phyloP scores from a whole-genome alignment of 176 grass and related monocot species.

The Rhipidocladum racemiflorum region DNA sequence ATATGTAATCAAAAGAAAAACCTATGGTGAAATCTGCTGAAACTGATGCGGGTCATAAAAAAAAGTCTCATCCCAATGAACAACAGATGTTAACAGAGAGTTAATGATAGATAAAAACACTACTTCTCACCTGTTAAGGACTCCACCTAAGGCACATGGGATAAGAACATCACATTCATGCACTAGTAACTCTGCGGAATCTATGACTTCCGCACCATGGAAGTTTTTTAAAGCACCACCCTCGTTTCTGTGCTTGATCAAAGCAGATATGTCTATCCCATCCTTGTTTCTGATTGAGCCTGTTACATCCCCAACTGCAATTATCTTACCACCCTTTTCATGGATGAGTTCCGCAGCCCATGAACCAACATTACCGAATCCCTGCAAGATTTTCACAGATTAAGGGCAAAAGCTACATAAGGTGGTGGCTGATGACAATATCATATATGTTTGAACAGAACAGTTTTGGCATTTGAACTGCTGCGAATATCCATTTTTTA shows the following conservation, averaged over 20 bases:
- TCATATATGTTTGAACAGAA: not conserved
- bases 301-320: conserved; percentile 80
- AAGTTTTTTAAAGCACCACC: conserved; percentile 68
- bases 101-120: not conserved
- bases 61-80: not conserved
- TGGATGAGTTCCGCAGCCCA: conserved; percentile 82
- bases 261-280: conserved; percentile 73
- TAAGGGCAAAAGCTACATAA: not conserved
- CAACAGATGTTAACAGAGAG: not conserved
- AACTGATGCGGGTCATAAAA: not conserved
- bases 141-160: conserved; percentile 84
- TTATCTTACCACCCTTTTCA: conserved; percentile 85
- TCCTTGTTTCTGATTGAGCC: conserved; percentile 66
- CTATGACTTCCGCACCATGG: conserved; percentile 55
- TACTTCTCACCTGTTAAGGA: conserved; percentile 68
- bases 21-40: not conserved
- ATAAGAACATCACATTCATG: conserved; percentile 91
- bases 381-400: conserved; percentile 44
- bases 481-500: not conserved
- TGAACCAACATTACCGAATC: conserved; percentile 96
- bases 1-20: conserved; percentile 7
- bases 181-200: conserved; percentile 62
- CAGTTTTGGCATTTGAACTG: not conserved
- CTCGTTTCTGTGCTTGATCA: conserved; percentile 58
- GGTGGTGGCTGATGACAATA: not conserved